phyloP scores from a whole-genome alignment of 2,329 filamentous ascomycete genomes.

The Balansia obtecta region DNA sequence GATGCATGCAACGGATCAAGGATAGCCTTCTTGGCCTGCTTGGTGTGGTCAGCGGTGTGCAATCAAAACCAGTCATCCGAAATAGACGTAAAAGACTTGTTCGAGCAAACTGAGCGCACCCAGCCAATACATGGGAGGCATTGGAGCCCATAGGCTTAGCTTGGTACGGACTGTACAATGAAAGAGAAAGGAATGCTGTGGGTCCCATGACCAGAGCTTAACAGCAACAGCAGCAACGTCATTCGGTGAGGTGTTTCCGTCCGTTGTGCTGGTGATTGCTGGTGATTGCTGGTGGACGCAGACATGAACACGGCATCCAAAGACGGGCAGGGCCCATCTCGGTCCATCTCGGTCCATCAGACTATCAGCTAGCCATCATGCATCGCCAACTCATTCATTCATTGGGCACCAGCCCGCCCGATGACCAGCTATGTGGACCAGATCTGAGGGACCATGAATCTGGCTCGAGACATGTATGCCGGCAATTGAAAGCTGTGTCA shows the following conservation, averaged over 20 bases:
- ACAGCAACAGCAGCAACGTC: not conserved
- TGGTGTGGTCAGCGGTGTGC: not conserved
- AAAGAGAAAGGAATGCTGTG: not conserved
- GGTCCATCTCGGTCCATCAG: too few relatives aligned
- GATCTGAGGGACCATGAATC: not conserved
- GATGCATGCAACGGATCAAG: constrained; percentile 58
- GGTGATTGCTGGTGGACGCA: too few relatives aligned
- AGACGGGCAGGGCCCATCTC: not conserved
- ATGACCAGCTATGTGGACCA: not conserved
- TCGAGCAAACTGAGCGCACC: not conserved
- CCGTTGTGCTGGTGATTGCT: not conserved
- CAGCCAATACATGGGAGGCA: not conserved
- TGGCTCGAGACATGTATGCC: not conserved
- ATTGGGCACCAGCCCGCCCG: constrained; percentile 5
- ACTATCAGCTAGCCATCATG: not conserved
- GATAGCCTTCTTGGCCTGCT: constrained; percentile 51
- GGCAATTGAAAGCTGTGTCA: not conserved
- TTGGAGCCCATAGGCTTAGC: not conserved
- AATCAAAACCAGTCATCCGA: not conserved
- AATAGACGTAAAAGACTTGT: not conserved
- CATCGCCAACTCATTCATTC: not conserved
- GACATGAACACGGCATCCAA: not conserved
- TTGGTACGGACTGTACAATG: not conserved
- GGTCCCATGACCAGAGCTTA: not conserved
- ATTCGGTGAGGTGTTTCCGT: not conserved